Conservation (phyloP, 441 rosid species). For the Metrosideros polymorpha region DNA sequence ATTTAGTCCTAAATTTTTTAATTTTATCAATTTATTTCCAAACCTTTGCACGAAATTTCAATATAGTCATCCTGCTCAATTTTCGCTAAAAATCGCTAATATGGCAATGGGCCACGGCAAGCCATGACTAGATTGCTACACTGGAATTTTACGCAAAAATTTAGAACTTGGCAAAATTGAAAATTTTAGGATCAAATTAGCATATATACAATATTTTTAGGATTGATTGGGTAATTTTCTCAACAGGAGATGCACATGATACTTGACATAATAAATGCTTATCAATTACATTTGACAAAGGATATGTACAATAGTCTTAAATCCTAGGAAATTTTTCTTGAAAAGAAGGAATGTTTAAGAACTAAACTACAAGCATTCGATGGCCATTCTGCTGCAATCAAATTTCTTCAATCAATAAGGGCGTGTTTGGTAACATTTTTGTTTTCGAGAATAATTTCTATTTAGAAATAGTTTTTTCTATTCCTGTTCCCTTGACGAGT, state of each 20-base stretch:
- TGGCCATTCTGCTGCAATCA: background rate
- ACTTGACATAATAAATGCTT: background rate
- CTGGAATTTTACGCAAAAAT: background rate
- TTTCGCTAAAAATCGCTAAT: fast-evolving
- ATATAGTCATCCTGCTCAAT: background rate
- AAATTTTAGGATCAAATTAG: background rate
- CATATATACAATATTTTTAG: background rate
- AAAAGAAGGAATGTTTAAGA: background rate
- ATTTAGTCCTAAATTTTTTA: background rate
- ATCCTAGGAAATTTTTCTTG: background rate
- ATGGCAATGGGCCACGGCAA: fast-evolving
- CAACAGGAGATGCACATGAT: background rate
- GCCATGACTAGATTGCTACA: fast-evolving
- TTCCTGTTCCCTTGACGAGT: too few relatives aligned
- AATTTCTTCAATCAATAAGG: background rate
- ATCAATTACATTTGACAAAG: too few relatives aligned
- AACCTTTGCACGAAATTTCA: background rate
- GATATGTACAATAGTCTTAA: background rate
- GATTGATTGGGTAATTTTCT: background rate
- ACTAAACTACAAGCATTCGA: background rate
- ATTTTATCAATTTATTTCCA: background rate
- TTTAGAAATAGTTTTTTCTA: too few relatives aligned
- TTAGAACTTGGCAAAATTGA: background rate
- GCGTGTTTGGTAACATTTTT: too few relatives aligned
- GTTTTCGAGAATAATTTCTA: too few relatives aligned